Conservation (phyloP, 2,329 filamentous ascomycete species). For the Alternaria panax region DNA sequence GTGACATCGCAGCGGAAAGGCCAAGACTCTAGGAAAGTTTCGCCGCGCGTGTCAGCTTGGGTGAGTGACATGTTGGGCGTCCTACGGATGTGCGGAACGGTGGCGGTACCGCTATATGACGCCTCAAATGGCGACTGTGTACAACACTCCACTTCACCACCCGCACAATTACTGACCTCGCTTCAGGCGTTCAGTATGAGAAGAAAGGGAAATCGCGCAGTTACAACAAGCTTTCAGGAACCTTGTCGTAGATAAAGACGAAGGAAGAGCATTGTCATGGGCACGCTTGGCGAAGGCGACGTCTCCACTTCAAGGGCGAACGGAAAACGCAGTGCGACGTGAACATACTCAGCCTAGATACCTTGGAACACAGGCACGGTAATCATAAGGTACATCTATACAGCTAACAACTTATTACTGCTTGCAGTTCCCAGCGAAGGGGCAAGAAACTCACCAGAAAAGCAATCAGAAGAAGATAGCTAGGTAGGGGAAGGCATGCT, state of each 20-base stretch:
- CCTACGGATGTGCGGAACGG: not conserved
- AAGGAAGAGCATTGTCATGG: not conserved
- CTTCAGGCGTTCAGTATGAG: not conserved
- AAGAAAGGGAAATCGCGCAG: not conserved
- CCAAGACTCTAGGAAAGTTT: slow-evolving; percentile 2
- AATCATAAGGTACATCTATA: not conserved
- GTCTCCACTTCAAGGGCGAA: not conserved
- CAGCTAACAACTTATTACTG: not conserved
- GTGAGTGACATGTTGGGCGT: not conserved
- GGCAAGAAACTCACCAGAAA: not conserved
- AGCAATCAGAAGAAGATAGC: not conserved
- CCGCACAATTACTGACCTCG: not conserved
- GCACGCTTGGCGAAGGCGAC: not conserved
- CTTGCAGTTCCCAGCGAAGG: not conserved
- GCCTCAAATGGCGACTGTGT: not conserved
- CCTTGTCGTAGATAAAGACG: not conserved
- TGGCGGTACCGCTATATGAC: slow-evolving; percentile 1
- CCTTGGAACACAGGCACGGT: not conserved
- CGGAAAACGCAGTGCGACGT: not conserved
- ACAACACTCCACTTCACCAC: not conserved
- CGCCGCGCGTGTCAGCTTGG: not conserved
- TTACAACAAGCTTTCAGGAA: not conserved
- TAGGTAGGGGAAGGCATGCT: not conserved
- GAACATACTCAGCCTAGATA: not conserved
- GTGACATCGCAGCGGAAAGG: not conserved